phyloP scores from a whole-genome alignment of 2,329 filamentous ascomycete species.

The Aspergillus versicolor region DNA sequence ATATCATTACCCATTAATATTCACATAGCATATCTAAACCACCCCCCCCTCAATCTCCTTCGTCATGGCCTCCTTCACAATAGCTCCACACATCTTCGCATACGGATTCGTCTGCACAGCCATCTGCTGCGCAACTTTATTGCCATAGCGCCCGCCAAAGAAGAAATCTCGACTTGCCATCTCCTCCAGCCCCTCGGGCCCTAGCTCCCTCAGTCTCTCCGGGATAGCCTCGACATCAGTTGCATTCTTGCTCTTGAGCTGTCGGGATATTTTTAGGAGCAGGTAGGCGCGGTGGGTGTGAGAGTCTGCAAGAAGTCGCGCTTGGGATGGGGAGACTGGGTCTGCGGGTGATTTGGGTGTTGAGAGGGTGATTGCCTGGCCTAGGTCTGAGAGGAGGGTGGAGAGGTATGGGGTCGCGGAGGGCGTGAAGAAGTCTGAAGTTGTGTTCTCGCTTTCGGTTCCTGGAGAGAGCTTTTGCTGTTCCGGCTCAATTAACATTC shows the following conservation, averaged over 20 bases:
- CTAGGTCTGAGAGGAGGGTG: constrained; percentile 37
- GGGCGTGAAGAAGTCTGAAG: neutral
- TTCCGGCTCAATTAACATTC: constrained; percentile 34
- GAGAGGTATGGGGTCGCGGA: constrained; percentile 13
- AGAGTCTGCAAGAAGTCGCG: constrained; percentile 52
- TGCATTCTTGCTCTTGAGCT: neutral
- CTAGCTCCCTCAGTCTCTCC: constrained; percentile 32
- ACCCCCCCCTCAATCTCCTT: constrained; percentile 48
- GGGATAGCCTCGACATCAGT: constrained; percentile 25
- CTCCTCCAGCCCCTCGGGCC: constrained; percentile 51
- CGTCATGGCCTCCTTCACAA: constrained; percentile 60
- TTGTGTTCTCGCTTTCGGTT: constrained; percentile 3
- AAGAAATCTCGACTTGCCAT: constrained; percentile 57
- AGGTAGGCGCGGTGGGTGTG: constrained; percentile 56
- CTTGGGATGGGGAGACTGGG: constrained; percentile 48
- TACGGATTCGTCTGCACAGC: constrained; percentile 63
- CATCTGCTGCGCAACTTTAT: constrained; percentile 56
- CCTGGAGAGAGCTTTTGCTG: constrained; percentile 1
- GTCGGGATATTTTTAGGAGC: constrained; percentile 30
- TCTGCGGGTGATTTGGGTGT: constrained; percentile 41
- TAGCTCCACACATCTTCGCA: constrained; percentile 61
- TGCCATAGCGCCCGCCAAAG: constrained; percentile 55
- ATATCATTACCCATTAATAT: too few species aligned
- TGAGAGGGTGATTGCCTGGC: constrained; percentile 46
- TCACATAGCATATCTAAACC: neutral